phyloP scores from a whole-genome alignment of 2,329 filamentous ascomycete species.

The Didymella sp. region DNA sequence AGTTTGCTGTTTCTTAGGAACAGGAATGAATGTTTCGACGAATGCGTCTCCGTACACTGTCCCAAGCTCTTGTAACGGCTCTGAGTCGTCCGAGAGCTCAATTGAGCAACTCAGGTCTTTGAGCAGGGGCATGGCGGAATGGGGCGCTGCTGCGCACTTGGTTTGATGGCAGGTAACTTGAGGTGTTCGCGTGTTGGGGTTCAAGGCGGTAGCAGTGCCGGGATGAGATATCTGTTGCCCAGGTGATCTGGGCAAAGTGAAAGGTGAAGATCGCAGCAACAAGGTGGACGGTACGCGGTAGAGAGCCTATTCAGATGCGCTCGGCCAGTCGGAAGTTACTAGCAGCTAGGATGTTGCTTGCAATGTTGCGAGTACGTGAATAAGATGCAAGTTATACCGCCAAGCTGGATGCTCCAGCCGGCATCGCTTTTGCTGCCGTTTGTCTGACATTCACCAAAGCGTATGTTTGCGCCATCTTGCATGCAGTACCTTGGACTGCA shows the following conservation, averaged over 20 bases:
- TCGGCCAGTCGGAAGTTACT: background rate
- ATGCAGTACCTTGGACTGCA: background rate
- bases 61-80: constrained; percentile 57
- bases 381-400: background rate
- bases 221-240: background rate
- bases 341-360: background rate
- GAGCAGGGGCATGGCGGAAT: constrained; percentile 59
- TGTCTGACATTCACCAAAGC: background rate
- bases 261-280: constrained; percentile 10
- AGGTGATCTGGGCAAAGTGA: background rate
- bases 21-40: constrained; percentile 60
- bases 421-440: background rate
- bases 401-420: background rate
- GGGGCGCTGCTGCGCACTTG: background rate
- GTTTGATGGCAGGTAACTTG: background rate
- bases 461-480: background rate
- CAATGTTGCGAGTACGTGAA: background rate
- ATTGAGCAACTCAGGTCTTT: constrained; percentile 61
- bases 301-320: background rate
- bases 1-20: constrained; percentile 53
- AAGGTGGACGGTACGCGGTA: too few species aligned
- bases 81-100: constrained; percentile 54
- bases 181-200: background rate
- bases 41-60: constrained; percentile 59
- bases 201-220: background rate